These are phyloP conservation scores for Thalassiosira profunda DNA, from an alignment of 108 stramenopile genomes.

Conservation along the genomic window DNA sequence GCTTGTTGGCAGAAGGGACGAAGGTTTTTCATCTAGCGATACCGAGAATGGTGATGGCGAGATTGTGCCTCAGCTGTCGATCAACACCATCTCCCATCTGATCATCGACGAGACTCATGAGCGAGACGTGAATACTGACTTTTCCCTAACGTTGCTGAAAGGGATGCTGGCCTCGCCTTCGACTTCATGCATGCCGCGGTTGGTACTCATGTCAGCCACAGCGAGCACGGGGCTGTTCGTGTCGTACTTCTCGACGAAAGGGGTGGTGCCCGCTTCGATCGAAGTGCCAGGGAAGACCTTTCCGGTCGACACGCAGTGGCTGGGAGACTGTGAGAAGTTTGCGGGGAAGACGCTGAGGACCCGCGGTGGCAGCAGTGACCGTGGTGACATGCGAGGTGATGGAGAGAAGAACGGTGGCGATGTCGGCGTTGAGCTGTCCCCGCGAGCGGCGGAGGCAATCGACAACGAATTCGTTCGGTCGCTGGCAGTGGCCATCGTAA, in stretches of 20 bases:
- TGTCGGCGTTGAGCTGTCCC: constrained; percentile 39
- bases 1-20: constrained; percentile 46
- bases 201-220: constrained; percentile 79
- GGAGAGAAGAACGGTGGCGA: constrained; percentile 8
- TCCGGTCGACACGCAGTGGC: constrained; percentile 52
- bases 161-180: constrained; percentile 34
- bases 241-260: constrained; percentile 32
- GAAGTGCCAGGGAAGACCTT: constrained; percentile 65
- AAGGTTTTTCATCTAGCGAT: background rate
- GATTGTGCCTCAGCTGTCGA: constrained; percentile 16
- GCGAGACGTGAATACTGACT: constrained; percentile 76
- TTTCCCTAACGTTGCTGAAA: constrained; percentile 62
- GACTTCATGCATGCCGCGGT: constrained; percentile 24
- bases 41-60: background rate
- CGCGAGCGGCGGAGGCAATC: constrained; percentile 48
- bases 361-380: background rate
- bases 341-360: constrained; percentile 17
- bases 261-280: constrained; percentile 20
- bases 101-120: constrained; percentile 88
- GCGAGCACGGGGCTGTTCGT: constrained; percentile 50
- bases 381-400: no score
- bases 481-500: constrained; percentile 44
- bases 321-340: constrained; percentile 57
- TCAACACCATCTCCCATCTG: constrained; percentile 67
- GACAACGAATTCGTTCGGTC: constrained; percentile 52